A percentile compares a stretch with the other conserved stretches of the same genome.
phyloP scores from a whole-genome alignment of 2,329 filamentous ascomycete species.

The Cadophora luteo-olivacea region DNA sequence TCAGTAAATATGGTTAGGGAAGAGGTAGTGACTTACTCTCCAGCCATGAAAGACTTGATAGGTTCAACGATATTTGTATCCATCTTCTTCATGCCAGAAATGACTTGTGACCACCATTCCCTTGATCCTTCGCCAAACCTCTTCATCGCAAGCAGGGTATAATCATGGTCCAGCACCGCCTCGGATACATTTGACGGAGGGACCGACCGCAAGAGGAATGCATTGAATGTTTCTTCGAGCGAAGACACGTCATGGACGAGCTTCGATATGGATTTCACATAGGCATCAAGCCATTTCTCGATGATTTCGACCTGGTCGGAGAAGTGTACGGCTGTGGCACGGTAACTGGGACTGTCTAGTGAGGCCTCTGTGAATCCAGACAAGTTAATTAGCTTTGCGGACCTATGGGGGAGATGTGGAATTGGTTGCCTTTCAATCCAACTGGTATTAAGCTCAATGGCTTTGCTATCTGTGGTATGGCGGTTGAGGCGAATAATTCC shows the following conservation, averaged over 20 bases:
- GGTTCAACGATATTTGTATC: slow-evolving; percentile 82
- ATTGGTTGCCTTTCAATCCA: slow-evolving; percentile 47
- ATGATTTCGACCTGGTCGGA: slow-evolving; percentile 89
- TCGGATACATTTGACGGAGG: slow-evolving; percentile 79
- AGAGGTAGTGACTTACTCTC: slow-evolving; percentile 57
- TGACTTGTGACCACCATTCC: slow-evolving; percentile 83
- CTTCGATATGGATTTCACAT: slow-evolving; percentile 66
- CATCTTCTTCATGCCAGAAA: slow-evolving; percentile 77
- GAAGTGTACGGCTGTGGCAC: slow-evolving; percentile 85
- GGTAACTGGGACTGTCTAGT: slow-evolving; percentile 95
- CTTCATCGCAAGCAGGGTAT: slow-evolving; percentile 86
- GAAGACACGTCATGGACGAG: slow-evolving; percentile 70
- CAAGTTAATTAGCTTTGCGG: neutral
- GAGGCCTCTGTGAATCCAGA: slow-evolving; percentile 71
- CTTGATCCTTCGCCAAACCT: slow-evolving; percentile 84
- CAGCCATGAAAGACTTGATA: slow-evolving; percentile 76
- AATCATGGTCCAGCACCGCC: slow-evolving; percentile 91
- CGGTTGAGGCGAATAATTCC: slow-evolving; percentile 30
- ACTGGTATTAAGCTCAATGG: slow-evolving; percentile 63
- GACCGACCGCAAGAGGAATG: slow-evolving; percentile 77
- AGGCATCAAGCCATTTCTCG: slow-evolving; percentile 88
- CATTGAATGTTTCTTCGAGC: slow-evolving; percentile 81
- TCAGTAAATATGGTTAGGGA: neutral
- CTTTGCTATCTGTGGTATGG: slow-evolving; percentile 34
- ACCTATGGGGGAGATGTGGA: neutral